phyloP scores from a whole-genome alignment of 179 eudicot genomes.

The Beta corolliflora region DNA sequence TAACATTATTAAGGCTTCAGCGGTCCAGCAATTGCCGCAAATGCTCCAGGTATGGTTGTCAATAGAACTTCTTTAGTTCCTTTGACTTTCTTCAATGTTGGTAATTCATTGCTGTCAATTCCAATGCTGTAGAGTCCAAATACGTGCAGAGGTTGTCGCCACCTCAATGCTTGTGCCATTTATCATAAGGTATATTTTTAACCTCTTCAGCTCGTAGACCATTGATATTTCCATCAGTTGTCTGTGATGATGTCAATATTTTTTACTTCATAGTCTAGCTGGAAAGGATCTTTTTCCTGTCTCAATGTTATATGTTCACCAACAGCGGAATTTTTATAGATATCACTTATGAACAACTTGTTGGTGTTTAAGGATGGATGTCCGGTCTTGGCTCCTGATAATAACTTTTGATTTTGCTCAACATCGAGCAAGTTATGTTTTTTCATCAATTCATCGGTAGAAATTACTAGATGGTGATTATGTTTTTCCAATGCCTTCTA shows the following conservation, averaged over 20 bases:
- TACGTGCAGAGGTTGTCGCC: conserved; percentile 88
- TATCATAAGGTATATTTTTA: conserved; percentile 76
- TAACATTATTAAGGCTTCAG: conserved; percentile 76
- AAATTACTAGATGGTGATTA: background rate
- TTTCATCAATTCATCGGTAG: background rate
- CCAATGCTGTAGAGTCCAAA: conserved; percentile 54
- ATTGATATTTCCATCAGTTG: background rate
- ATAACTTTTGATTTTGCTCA: background rate
- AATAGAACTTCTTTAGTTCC: background rate
- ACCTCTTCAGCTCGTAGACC: background rate
- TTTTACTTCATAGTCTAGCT: background rate
- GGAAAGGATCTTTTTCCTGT: background rate
- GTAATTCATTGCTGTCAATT: conserved; percentile 7
- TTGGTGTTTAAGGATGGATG: background rate
- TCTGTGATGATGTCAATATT: background rate
- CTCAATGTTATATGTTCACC: background rate
- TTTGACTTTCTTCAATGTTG: background rate
- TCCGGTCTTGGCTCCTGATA: background rate
- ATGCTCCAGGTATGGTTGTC: conserved; percentile 67
- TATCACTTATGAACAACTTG: background rate
- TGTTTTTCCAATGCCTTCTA: background rate
- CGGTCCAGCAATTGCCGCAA: conserved; percentile 78
- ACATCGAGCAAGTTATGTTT: background rate
- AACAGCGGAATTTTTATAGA: background rate
- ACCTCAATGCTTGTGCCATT: conserved; percentile 74